phyloP scores from a whole-genome alignment of 108 stramenopile genomes.

The Skeletonema potamos region DNA sequence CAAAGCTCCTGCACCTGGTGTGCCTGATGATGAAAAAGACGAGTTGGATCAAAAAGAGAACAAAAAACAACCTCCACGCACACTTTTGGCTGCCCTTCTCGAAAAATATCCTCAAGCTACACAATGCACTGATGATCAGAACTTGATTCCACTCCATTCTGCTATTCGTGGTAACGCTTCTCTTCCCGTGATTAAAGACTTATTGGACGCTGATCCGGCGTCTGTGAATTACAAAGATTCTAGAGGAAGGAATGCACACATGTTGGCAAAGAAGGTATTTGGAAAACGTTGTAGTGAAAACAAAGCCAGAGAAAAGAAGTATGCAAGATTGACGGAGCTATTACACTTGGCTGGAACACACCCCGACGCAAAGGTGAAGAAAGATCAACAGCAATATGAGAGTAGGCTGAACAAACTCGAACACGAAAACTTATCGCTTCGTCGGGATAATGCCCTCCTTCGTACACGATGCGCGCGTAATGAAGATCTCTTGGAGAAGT shows the following conservation, averaged over 20 bases:
- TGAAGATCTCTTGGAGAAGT: constrained; percentile 1
- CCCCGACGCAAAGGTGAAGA: background rate
- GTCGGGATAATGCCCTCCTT: constrained; percentile 22
- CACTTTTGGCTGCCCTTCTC: constrained; percentile 23
- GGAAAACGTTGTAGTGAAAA: background rate
- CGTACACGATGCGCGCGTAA: constrained; percentile 9
- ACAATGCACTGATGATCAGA: constrained; percentile 31
- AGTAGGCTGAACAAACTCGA: constrained; percentile 4
- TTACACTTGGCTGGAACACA: background rate
- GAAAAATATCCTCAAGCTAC: constrained; percentile 26
- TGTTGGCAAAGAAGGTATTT: constrained; percentile 14
- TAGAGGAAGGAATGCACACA: constrained; percentile 30
- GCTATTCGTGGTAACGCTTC: constrained; percentile 35
- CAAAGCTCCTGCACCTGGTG: background rate
- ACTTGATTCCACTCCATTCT: constrained; percentile 38
- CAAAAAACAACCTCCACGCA: background rate
- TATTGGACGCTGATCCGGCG: constrained; percentile 17
- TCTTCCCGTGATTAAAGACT: constrained; percentile 3
- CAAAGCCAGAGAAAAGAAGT: background rate
- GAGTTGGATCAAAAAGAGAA: background rate
- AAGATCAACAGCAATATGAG: background rate
- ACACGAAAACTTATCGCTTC: constrained; percentile 10
- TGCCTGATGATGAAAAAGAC: background rate
- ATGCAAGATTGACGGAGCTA: constrained; percentile 9
- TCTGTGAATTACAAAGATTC: constrained; percentile 25